These are phyloP conservation scores for Persicaria maculosa DNA, from an alignment of 148 eudicot genomes.

Conservation along the genomic window DNA sequence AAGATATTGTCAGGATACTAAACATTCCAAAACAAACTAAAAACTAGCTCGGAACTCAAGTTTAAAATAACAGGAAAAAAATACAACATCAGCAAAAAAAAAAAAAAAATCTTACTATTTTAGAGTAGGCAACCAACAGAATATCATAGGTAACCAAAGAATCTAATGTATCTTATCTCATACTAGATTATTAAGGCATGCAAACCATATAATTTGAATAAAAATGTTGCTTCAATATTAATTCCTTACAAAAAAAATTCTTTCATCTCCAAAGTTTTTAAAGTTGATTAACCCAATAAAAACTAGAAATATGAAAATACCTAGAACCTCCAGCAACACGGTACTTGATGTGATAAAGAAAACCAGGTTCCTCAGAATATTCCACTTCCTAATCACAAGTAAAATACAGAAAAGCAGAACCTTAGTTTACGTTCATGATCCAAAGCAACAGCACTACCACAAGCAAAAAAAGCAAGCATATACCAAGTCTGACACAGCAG, in stretches of 20 bases:
- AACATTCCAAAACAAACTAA: background rate
- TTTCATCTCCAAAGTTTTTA: background rate
- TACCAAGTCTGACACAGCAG: constrained; percentile 99
- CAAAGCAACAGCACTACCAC: background rate
- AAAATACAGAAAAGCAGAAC: constrained; percentile 11
- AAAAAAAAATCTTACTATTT: background rate
- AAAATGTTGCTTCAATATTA: background rate
- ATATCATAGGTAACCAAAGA: background rate
- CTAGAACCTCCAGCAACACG: constrained; percentile 89
- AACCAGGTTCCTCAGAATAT: constrained; percentile 95
- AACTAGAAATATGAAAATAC: background rate
- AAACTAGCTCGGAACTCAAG: background rate
- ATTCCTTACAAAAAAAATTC: background rate
- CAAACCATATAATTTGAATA: background rate
- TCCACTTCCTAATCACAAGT: constrained; percentile 77
- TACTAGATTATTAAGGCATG: background rate
- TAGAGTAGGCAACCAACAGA: background rate
- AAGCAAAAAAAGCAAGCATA: constrained; percentile 12
- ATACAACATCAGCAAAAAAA: background rate
- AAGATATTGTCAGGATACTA: background rate
- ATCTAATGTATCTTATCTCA: background rate
- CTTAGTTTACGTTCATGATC: background rate
- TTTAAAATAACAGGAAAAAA: background rate
- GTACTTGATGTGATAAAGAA: constrained; percentile 78
- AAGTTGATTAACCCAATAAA: background rate